Conservation (phyloP, 768 basidiomycete species). For the Amanita inopinata region DNA sequence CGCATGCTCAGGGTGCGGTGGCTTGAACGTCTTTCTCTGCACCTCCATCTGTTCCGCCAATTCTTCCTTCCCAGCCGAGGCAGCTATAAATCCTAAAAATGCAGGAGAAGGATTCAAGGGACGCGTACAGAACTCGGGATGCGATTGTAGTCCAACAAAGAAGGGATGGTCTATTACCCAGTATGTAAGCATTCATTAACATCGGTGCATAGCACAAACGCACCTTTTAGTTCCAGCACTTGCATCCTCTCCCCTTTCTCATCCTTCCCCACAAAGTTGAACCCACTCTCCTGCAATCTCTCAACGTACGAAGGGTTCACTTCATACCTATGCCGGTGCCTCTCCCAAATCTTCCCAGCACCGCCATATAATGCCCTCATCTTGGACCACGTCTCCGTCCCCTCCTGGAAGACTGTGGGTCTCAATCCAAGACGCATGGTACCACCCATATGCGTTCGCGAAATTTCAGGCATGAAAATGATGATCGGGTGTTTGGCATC, state of each 20-base stretch:
- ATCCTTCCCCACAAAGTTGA: slow-evolving; percentile 72
- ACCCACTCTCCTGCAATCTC: slow-evolving; percentile 55
- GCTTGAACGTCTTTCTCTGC: slow-evolving; percentile 54
- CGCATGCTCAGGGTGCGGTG: slow-evolving; percentile 66
- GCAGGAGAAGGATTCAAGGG: slow-evolving; percentile 96
- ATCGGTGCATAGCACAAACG: too few species aligned
- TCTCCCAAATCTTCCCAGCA: slow-evolving; percentile 80
- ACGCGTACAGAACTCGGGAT: slow-evolving; percentile 97
- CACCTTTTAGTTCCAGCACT: slow-evolving; percentile 77
- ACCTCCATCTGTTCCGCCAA: slow-evolving; percentile 63
- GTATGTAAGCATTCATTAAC: too few species aligned
- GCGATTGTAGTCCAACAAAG: slow-evolving; percentile 91
- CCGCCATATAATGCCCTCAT: slow-evolving; percentile 78
- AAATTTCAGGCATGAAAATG: slow-evolving; percentile 99
- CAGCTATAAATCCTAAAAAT: slow-evolving; percentile 92
- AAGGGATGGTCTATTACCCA: slow-evolving; percentile 71
- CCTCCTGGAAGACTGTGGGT: slow-evolving; percentile 82
- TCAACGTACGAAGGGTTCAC: slow-evolving; percentile 87
- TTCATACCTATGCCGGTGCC: slow-evolving; percentile 93
- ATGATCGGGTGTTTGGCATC: slow-evolving; percentile 62
- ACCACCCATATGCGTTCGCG: slow-evolving; percentile 95
- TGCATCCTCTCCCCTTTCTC: slow-evolving; percentile 98
- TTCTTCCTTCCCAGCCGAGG: slow-evolving; percentile 41
- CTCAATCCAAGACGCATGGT: slow-evolving; percentile 99
- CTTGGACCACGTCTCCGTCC: slow-evolving; percentile 62